phyloP scores from a whole-genome alignment of 2,329 filamentous ascomycete species.

The Teratosphaeria gauchensis region DNA sequence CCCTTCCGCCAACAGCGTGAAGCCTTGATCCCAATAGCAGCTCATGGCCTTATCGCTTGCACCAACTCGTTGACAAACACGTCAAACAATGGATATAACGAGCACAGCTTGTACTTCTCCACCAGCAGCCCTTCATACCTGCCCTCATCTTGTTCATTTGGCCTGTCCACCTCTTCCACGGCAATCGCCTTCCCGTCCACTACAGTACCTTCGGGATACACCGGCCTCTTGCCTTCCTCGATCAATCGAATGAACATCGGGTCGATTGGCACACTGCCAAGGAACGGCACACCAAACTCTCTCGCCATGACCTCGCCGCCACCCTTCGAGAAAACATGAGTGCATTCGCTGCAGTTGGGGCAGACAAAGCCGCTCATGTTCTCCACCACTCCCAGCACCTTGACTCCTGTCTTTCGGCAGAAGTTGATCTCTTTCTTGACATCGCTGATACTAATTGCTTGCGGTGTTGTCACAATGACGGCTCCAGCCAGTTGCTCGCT shows the following conservation, averaged over 20 bases:
- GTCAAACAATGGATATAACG: slow-evolving; percentile 58
- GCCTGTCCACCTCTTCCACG: slow-evolving; percentile 15
- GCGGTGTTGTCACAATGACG: slow-evolving; percentile 90
- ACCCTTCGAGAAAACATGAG: slow-evolving; percentile 84
- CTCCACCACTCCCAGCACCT: slow-evolving; percentile 80
- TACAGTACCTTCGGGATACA: slow-evolving; percentile 59
- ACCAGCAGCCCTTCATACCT: slow-evolving; percentile 43
- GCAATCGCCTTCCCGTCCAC: slow-evolving; percentile 46
- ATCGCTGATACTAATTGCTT: slow-evolving; percentile 86
- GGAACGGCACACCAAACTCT: slow-evolving; percentile 73
- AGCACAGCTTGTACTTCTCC: slow-evolving; percentile 64
- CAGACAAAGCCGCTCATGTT: slow-evolving; percentile 96
- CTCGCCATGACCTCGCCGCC: slow-evolving; percentile 82
- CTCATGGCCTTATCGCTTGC: background rate
- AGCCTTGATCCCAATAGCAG: too few species aligned
- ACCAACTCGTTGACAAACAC: slow-evolving; percentile 40
- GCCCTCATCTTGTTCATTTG: slow-evolving; percentile 10
- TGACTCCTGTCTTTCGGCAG: slow-evolving; percentile 71
- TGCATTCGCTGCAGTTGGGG: slow-evolving; percentile 67
- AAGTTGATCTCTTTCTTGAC: slow-evolving; percentile 94
- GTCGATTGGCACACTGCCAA: slow-evolving; percentile 85
- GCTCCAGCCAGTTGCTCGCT: slow-evolving; percentile 70
- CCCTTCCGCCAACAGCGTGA: too few species aligned
- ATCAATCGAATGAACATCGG: slow-evolving; percentile 82
- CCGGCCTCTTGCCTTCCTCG: slow-evolving; percentile 59